These are phyloP conservation scores for Echium plantagineum DNA, from an alignment of 257 asterid genomes.

Conservation along the genomic window DNA sequence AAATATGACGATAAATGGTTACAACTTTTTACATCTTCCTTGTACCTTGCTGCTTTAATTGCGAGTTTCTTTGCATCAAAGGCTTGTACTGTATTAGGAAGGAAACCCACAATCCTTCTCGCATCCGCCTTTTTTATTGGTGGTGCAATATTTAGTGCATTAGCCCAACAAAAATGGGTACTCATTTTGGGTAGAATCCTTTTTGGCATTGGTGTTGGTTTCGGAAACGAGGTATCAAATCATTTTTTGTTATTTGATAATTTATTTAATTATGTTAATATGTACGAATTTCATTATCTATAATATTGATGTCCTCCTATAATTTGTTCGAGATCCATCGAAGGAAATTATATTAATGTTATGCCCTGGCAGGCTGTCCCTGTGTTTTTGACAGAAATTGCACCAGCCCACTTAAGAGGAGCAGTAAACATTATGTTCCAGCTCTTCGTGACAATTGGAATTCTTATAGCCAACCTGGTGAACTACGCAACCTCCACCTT, in stretches of 20 bases:
- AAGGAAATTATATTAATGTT: too few relatives aligned
- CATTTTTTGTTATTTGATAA: too few relatives aligned
- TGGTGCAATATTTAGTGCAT: conserved; percentile 43
- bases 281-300: not conserved
- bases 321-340: too few relatives aligned
- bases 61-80: conserved; percentile 76
- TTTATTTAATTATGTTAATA: too few relatives aligned
- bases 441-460: conserved; percentile 71
- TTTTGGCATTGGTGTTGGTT: conserved; percentile 78
- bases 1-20: conserved; percentile 65
- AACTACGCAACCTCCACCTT: conserved; percentile 38
- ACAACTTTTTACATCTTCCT: conserved; percentile 76
- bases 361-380: conserved; percentile 60
- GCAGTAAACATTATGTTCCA: conserved; percentile 80
- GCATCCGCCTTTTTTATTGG: conserved; percentile 39
- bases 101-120: conserved; percentile 50
- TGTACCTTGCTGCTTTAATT: conserved; percentile 58
- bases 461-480: conserved; percentile 51
- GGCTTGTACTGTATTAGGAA: conserved; percentile 39
- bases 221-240: conserved; percentile 59
- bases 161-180: conserved; percentile 21
- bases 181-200: conserved; percentile 58
- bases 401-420: conserved; percentile 64
- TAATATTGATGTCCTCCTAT: too few relatives aligned
- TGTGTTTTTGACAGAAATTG: conserved; percentile 63